Base-by-base conservation (phyloP, 148 eudicot species). In the Rhododendron simsii region DNA sequence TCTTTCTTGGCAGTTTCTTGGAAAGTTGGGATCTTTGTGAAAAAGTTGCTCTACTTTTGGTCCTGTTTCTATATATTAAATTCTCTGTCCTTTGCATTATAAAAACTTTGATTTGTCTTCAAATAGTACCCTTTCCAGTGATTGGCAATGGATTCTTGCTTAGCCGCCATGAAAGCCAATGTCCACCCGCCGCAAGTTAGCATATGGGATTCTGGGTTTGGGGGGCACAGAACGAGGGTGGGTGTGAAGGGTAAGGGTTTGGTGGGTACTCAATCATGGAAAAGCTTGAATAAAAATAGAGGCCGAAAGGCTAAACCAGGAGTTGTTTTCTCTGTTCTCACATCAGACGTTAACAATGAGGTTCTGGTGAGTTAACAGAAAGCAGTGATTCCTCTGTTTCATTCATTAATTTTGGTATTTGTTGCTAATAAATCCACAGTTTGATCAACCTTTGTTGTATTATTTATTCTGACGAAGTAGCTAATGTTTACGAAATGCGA, bases 341-440 rank as follows among this genome's bases (percentile, higher is more conserved):
- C 92, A n/a, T 86, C 91, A 30, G 92, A 92, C 85, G 86, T 90
- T 85, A 83, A 90, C 55, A 88, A 80, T 65, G 88, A 92, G 35
- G 39, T 87, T 81, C 20, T 90, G 90, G 93, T 92, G 87, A 77
- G 89, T 80, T 14, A 28, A 76, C 28, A 44, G 53, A 51, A 86
- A 48, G 11, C 57, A 59, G 7, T 5, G 82, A 74, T 57, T 59
- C 73, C 33, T 47, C 67, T 20, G 47, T 37, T 23, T 73, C 75
- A 28, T 83, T 85, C 6, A 14, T 83, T 37, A 21, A 55, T 77
- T 35, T 55, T 12, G 81, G 30, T 2, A 13, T 48, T 44, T 61
- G 23, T 47, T 65, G 7, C 11, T 63, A 16, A 18, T 80, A 5
- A 69, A 61, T 79, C 15, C 15, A 6, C 10, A 2, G 7, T 50